Base-by-base conservation (phyloP, 208 protist genomes). In the Leishmania lainsoni region DNA sequence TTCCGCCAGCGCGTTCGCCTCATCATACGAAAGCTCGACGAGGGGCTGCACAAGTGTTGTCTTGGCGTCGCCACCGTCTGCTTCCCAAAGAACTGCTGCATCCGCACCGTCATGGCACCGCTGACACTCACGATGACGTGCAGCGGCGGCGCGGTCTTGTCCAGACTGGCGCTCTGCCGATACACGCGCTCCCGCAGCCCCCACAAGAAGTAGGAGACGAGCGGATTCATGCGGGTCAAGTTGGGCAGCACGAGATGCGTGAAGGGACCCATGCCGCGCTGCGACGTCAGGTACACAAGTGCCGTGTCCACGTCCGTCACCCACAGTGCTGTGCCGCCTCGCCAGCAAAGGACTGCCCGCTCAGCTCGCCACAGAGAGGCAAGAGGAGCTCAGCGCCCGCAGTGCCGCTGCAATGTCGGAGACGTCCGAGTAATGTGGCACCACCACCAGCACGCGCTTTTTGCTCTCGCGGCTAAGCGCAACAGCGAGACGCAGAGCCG, bases 191-290 rank as follows among this genome's bases (percentile, higher is more conserved):
- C 86, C n/a, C 90, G 87, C n/a, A 94, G 69, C 17, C 83, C 89
- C 88, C 85, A 90, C 35, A 94, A 69, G 69, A 93, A 88, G 81
- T 90, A 94, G 75, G 92, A 92, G 45, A 93, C 77, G 35, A 94
- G 83, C 39, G 87, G 93, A 17, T 86, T 95, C 71, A 90, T 91
- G 75, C 81, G 87, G 26, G 83, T 88, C 29, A 92, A 70, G 63
- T 85, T 89, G 35, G 93, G 95, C 32, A 98, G 77, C 35, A 98
- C 84, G 59, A 97, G 81, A 82, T 98, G 93, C 45, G 95, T 96
- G 89, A 97, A 97, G 29, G 92, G 92, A 17, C 88, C 84, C 63
- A 96, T 86, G n/a, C 85, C 87, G 42, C 81, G 59, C 84, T 94
- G 83, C 49, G 87, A 84, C 76, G 86, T 85, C 61, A 98, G 74